Conservation (phyloP, 805 yeast genomes). For the Hermanozyma aechmeae region DNA sequence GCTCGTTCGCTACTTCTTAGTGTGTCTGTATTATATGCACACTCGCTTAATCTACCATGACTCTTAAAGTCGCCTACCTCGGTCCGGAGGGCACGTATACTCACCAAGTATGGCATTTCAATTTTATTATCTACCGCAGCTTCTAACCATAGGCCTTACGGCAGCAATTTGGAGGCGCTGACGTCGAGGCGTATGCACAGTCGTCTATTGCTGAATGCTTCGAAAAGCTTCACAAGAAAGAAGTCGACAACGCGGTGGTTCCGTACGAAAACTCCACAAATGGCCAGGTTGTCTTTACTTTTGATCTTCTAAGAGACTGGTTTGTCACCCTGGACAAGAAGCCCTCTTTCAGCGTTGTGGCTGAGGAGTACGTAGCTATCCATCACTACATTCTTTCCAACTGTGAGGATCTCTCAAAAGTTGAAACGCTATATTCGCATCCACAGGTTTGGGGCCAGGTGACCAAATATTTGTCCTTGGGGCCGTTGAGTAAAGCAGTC, state of each 20-base stretch:
- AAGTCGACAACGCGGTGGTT: slow-evolving; percentile 63
- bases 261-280: slow-evolving; percentile 94
- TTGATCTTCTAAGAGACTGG: slow-evolving; percentile 72
- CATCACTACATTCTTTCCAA: slow-evolving; percentile 63
- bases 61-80: slow-evolving; percentile 52
- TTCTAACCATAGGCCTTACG: slow-evolving; percentile 27
- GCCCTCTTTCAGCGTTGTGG: slow-evolving; percentile 44
- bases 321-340: slow-evolving; percentile 15
- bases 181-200: slow-evolving; percentile 25
- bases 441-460: slow-evolving; percentile 99
- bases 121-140: background rate
- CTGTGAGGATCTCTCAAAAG: slow-evolving; percentile 32
- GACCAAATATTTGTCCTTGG: slow-evolving; percentile 39
- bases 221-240: slow-evolving; percentile 30
- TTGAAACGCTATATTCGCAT: slow-evolving; percentile 69
- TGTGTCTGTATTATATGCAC: too few species aligned
- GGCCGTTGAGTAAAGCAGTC: slow-evolving; percentile 12
- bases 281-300: slow-evolving; percentile 84
- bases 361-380: slow-evolving; percentile 75
- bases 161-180: slow-evolving; percentile 40
- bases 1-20: too few species aligned
- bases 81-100: slow-evolving; percentile 95
- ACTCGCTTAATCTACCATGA: too few species aligned
- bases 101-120: slow-evolving; percentile 57
- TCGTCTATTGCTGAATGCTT: slow-evolving; percentile 55